Conservation (phyloP, 345 rosid genomes). For the Eucalyptus curtisii region DNA sequence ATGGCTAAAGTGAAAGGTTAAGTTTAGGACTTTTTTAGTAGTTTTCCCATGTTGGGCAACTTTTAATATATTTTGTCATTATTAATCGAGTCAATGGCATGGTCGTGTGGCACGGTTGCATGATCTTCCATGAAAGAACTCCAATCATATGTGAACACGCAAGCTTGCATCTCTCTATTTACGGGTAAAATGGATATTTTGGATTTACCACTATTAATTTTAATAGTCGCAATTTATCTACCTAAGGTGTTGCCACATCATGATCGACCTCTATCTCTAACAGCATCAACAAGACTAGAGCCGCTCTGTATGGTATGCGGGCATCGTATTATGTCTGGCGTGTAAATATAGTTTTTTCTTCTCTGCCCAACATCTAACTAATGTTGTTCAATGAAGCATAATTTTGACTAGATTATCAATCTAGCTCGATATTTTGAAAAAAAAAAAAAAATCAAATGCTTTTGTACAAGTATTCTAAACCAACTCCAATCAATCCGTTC, state of each 20-base stretch:
- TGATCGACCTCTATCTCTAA: background rate
- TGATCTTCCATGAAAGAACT: background rate
- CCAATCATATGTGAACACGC: background rate
- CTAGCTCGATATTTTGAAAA: background rate
- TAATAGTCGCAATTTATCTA: background rate
- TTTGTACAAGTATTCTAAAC: background rate
- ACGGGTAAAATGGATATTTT: background rate
- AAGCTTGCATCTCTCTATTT: background rate
- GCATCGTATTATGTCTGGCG: background rate
- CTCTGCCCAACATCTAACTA: background rate
- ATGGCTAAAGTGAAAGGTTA: background rate
- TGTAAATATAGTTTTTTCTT: background rate
- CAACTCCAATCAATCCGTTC: background rate
- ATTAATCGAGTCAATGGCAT: background rate
- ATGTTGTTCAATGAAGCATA: background rate
- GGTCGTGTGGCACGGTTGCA: background rate
- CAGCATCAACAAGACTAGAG: background rate
- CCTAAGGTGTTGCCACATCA: background rate
- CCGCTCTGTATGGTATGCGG: too few species aligned
- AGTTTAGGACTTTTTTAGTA: background rate
- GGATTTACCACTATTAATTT: background rate
- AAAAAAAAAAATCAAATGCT: background rate
- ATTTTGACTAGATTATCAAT: too few species aligned
- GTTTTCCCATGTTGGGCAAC: too few species aligned
- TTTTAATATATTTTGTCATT: background rate